phyloP scores from a whole-genome alignment of 2,329 filamentous ascomycete species.

The Aspergillus sp. region DNA sequence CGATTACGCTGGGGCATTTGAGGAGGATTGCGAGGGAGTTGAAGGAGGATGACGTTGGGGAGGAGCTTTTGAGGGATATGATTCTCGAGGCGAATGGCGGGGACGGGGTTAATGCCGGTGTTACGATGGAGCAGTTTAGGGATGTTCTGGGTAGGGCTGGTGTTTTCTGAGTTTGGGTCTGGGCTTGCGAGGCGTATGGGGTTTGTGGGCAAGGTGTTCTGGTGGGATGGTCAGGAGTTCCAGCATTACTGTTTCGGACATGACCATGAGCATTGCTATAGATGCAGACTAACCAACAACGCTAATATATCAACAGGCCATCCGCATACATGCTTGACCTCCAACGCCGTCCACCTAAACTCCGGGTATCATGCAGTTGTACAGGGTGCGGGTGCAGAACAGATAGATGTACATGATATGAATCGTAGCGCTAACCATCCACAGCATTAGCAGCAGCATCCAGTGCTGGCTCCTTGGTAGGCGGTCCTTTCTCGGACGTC shows the following conservation, averaged over 20 bases:
- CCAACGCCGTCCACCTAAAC: conserved; percentile 6
- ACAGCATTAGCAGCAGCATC: no score
- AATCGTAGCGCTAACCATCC: no score
- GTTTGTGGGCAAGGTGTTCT: no score
- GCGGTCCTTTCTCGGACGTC: conserved; percentile 5
- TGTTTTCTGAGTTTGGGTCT: conserved; percentile 53
- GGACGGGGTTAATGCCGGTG: conserved; percentile 59
- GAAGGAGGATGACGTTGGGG: conserved; percentile 67
- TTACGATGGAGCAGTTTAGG: conserved; percentile 72
- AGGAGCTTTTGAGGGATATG: conserved; percentile 85
- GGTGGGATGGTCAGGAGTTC: no score
- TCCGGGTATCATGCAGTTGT: conserved; percentile 13
- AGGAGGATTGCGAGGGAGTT: conserved; percentile 68
- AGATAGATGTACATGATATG: no score
- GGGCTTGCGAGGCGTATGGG: no score
- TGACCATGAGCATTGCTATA: no score
- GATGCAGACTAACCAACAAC: no score
- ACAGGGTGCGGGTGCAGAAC: conserved; percentile 4
- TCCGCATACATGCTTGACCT: not conserved
- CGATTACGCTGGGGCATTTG: conserved; percentile 74
- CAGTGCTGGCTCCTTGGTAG: not conserved
- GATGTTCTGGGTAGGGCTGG: conserved; percentile 76
- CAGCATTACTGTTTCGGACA: no score
- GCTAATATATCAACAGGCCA: no score
- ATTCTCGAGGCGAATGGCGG: conserved; percentile 87